A percentile compares a stretch with the other conserved stretches of the same genome.
phyloP scores from a whole-genome alignment of 306 rosid genomes.

The Clitoria ternatea region DNA sequence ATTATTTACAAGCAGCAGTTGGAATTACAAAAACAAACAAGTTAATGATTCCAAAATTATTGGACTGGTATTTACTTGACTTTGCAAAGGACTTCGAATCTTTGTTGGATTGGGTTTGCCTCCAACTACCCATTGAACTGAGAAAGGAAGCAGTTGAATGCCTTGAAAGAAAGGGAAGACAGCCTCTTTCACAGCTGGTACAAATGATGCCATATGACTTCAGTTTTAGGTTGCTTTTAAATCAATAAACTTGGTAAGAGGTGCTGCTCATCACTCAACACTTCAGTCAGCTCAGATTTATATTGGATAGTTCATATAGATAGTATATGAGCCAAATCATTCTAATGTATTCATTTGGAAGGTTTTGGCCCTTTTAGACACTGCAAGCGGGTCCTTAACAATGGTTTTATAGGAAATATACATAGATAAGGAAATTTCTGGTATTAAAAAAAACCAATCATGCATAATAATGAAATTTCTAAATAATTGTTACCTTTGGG shows the following conservation, averaged over 20 bases:
- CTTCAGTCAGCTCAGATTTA: conserved; percentile 14
- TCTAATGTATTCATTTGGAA: background rate
- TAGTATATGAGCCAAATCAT: conserved; percentile 7
- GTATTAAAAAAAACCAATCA: too few species aligned
- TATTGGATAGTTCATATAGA: conserved; percentile 24
- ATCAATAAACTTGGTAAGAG: conserved; percentile 23
- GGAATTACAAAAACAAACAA: conserved; percentile 63
- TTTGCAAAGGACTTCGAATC: conserved; percentile 87
- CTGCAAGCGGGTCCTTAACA: conserved; percentile 8
- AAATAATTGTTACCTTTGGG: too few species aligned
- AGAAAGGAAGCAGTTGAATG: conserved; percentile 62
- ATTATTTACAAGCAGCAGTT: conserved; percentile 69
- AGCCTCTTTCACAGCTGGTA: conserved; percentile 54
- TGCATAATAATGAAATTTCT: too few species aligned
- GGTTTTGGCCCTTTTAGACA: conserved; percentile 15
- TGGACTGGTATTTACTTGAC: conserved; percentile 90
- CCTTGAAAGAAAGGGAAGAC: conserved; percentile 59
- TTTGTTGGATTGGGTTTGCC: conserved; percentile 76
- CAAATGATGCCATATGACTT: conserved; percentile 76
- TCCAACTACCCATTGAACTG: conserved; percentile 66
- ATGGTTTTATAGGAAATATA: background rate
- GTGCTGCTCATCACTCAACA: background rate
- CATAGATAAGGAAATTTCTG: background rate
- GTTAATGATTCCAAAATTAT: conserved; percentile 62
- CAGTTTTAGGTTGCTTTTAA: conserved; percentile 75